These are phyloP conservation scores for Camelina hispida DNA, from an alignment of 345 rosid genomes.

Conservation along the genomic window DNA sequence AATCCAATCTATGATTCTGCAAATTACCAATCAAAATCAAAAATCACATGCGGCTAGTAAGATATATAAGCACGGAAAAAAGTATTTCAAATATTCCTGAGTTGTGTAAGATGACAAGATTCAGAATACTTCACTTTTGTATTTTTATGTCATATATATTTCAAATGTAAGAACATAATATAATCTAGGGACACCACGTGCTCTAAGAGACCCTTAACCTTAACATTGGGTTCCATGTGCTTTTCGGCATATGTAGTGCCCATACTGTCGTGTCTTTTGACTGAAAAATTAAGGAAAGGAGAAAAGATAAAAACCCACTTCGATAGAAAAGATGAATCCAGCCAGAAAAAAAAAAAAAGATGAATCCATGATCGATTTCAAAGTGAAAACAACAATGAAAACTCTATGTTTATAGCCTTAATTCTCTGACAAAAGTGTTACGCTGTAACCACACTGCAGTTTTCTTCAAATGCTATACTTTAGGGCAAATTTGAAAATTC, in stretches of 20 bases:
- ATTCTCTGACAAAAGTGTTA: slow-evolving; percentile 39
- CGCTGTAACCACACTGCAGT: slow-evolving; percentile 30
- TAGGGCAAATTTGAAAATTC: not conserved
- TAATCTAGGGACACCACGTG: slow-evolving; percentile 30
- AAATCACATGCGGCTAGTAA: not conserved
- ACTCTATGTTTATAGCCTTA: slow-evolving; percentile 25
- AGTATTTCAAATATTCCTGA: not conserved
- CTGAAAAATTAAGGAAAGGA: slow-evolving; percentile 40
- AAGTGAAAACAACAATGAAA: slow-evolving; percentile 26
- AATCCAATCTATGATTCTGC: not conserved
- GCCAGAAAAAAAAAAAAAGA: not conserved
- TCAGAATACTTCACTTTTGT: not conserved
- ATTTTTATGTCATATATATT: not conserved
- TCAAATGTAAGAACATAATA: slow-evolving; percentile 2
- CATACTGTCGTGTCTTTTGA: slow-evolving; percentile 63
- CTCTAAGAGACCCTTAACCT: slow-evolving; percentile 30
- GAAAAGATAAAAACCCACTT: slow-evolving; percentile 35
- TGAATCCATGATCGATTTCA: slow-evolving; percentile 29
- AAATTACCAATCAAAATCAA: not conserved
- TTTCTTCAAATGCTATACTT: slow-evolving; percentile 24
- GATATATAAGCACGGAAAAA: not conserved
- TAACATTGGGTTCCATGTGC: slow-evolving; percentile 68
- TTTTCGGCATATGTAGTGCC: slow-evolving; percentile 52
- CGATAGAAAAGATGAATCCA: slow-evolving; percentile 25
- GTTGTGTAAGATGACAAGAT: not conserved